Evolutionary conservation across 495 filamentous ascomycete genomes (phyloP), one percentile per base, ranked within the genome.

Genomic region (Melanomma pulvis-pyrius): DNA sequence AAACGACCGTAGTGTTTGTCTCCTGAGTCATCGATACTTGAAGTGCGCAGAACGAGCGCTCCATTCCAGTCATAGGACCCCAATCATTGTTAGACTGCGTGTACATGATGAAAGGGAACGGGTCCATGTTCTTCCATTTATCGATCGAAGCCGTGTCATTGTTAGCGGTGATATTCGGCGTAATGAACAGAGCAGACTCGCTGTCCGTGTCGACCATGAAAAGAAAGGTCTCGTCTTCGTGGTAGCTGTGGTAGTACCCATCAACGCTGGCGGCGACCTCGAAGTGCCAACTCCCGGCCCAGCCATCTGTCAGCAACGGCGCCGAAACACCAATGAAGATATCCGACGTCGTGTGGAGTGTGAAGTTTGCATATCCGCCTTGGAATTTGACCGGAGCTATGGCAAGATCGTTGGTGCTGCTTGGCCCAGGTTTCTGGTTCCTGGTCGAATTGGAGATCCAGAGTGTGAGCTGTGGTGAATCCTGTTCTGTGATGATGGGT

Each of bases 221-320:
- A 22, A 96, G 78, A 59, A 88, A 83, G 0, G 79, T 70, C 46
- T 78, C 71, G 1, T 73, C 73, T 9, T 76, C 65, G 49, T 82
- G 74, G 59, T 83, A 87, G 13, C 72, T 81, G 73, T 92, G 88
- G 74, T 91, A 96, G 51, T 79, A 86, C 0, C 70, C 82, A 66
- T 96, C 89, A 41, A 88, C 88, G 7, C 94, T 97, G n/a, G 86
- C 88, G 1, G 91, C 90, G 5, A 99, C 77, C 68, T 93, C 80
- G 71, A 91, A 93, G 62, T 85, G 88, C 75, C 90, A 98, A 1
- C 71, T 74, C 9, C 87, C 87, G 0, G 74, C 74, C 64, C 84
- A 90, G 7, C 74, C 74, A 30, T 74, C 69, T 1, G 85, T 80
- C 5, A 85, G 76, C 22, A 84, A 80, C 0, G 89, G 88, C 2